These are phyloP conservation scores for Patellifolia procumbens DNA, from an alignment of 179 eudicot species.

Conservation along the genomic window DNA sequence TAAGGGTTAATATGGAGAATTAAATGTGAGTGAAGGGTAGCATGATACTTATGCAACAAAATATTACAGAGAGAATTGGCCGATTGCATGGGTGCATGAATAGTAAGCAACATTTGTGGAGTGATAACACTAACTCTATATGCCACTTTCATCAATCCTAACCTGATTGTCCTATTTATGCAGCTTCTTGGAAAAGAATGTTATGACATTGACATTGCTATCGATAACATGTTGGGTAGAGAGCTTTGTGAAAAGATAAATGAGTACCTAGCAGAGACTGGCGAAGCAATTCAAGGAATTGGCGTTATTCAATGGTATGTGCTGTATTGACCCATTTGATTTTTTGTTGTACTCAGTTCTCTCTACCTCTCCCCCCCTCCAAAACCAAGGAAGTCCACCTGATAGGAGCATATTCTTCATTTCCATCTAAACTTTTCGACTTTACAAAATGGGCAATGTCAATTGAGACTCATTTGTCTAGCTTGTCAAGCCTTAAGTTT, in stretches of 20 bases:
- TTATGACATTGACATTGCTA: conserved; percentile 89
- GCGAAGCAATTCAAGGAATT: conserved; percentile 70
- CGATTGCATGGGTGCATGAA: not conserved
- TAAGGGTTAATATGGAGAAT: not conserved
- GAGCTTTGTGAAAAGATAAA: conserved; percentile 90
- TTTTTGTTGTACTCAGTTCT: not conserved
- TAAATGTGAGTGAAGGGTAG: not conserved
- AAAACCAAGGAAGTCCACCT: too few species aligned
- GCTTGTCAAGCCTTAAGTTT: too few species aligned
- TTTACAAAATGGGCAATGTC: too few species aligned
- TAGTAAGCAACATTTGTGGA: not conserved
- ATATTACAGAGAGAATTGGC: not conserved
- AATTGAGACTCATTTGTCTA: too few species aligned
- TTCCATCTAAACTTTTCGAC: not conserved
- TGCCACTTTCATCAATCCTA: conserved; percentile 9
- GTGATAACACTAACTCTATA: not conserved
- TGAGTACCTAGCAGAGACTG: conserved; percentile 65
- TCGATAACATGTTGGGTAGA: conserved; percentile 88
- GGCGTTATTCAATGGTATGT: conserved; percentile 85
- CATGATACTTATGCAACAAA: not conserved
- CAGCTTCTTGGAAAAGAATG: conserved; percentile 96
- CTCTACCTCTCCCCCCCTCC: too few species aligned
- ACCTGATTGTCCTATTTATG: conserved; percentile 24
- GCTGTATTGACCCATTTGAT: not conserved
- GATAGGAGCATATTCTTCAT: not conserved